Conservation (phyloP, 1,139 yeast genomes). For the Kluyveromyces sp. region DNA sequence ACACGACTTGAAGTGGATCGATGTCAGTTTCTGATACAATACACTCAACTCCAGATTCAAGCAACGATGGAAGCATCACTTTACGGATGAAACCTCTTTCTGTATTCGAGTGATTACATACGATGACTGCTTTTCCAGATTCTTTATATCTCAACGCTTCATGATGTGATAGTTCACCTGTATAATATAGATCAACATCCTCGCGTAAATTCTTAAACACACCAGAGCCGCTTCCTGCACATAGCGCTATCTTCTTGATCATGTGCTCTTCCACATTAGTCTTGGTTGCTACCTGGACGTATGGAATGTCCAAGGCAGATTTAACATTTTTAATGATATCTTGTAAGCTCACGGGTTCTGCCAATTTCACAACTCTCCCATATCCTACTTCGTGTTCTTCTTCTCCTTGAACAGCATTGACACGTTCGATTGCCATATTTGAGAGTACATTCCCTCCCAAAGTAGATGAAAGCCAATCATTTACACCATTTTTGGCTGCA, state of each 20-base stretch:
- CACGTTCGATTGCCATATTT: constrained; percentile 34
- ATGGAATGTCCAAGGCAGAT: constrained; percentile 39
- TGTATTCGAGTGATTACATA: constrained; percentile 85
- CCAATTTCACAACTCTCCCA: constrained; percentile 64
- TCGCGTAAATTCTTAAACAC: constrained; percentile 33
- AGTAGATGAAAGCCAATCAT: constrained; percentile 78
- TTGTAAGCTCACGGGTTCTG: constrained; percentile 37
- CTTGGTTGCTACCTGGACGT: constrained; percentile 60
- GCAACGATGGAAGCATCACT: constrained; percentile 43
- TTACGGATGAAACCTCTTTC: constrained; percentile 71
- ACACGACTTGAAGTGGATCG: constrained; percentile 41
- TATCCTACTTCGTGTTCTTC: constrained; percentile 55
- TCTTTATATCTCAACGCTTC: constrained; percentile 71
- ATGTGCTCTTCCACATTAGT: constrained; percentile 27
- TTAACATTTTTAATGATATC: constrained; percentile 51
- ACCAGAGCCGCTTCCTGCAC: constrained; percentile 94
- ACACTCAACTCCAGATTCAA: constrained; percentile 34
- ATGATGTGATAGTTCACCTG: constrained; percentile 94
- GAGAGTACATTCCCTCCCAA: constrained; percentile 33
- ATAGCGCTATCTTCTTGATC: constrained; percentile 61
- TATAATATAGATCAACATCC: constrained; percentile 66
- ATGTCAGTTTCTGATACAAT: constrained; percentile 44
- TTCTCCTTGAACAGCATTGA: constrained; percentile 18
- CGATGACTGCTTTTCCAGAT: constrained; percentile 62
- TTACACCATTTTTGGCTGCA: constrained; percentile 86